Evolutionary conservation across 2,329 filamentous ascomycete genomes (phyloP), one percentile per base, ranked within the genome.

Genomic region (Knufia fluminis): DNA sequence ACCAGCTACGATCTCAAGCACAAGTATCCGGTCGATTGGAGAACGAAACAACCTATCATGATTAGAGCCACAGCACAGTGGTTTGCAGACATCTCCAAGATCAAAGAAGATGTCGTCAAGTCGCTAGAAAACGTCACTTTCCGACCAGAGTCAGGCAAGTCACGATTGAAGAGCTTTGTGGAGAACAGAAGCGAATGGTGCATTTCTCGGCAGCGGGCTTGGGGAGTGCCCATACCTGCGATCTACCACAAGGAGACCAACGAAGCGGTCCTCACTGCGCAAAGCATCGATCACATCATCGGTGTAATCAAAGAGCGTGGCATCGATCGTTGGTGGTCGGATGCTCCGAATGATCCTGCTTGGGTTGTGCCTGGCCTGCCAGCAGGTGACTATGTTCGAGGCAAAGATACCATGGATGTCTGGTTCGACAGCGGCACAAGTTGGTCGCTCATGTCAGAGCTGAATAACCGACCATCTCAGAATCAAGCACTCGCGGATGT

Each of bases 351-450:
- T 53, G 89, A 97, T 46, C 70, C 76, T 20, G 79, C 78, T 0
- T 98, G 91, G 91, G 74, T 94, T 26, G 80, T 82, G 1, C 67
- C 78, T 4, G 76, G 78, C 8, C 70, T 95, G 1, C 68, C 70
- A 38, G 64, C 12, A 48, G 61, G 40, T 72, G 72, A 7, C 60
- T 64, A 24, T 44, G 57, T 77, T 42, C 83, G 92, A 54, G 91
- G 91, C 12, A 86, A 75, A 38, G 92, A 98, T 61, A 98, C 92
- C 0, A 98, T 98, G 92, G 92, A 98, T 65, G 92, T 98, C 8
- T 98, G 92, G 92, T 98, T 98, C 59, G 92, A 98, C 65, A 97
- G 92, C 57, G 92, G 92, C 4, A 95, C 86, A 44, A 95, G 88
- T 61, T 98, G 92, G 92, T 85, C 77, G 1, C 69, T 71, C 31